Evolutionary conservation across 192 early-diverging fungal species (phyloP).

Genomic region (Anaeromyces robustus): DNA sequence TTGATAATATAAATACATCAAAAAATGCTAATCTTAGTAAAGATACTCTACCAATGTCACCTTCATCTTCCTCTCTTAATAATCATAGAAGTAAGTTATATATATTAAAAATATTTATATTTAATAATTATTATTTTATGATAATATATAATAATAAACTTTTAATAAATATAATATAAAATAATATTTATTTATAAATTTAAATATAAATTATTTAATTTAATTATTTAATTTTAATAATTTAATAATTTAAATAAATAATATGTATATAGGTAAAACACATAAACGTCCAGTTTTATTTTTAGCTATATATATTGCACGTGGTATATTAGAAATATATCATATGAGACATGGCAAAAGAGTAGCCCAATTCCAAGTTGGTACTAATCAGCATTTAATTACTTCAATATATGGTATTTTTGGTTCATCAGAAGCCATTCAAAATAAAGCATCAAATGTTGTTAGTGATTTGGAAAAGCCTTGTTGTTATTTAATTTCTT

Average conservation of each 20-base stretch:
- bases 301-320: constrained; percentile 44
- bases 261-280: constrained; percentile 3
- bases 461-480: not conserved
- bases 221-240: too few species aligned
- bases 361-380: constrained; percentile 37
- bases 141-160: too few species aligned
- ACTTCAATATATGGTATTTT: constrained; percentile 20
- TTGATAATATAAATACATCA: not conserved
- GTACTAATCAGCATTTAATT: constrained; percentile 33
- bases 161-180: too few species aligned
- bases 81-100: not conserved
- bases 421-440: constrained; percentile 10
- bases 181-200: too few species aligned
- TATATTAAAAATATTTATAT: too few species aligned
- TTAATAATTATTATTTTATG: too few species aligned
- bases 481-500: not conserved
- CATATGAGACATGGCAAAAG: constrained; percentile 42
- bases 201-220: too few species aligned
- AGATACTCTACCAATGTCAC: not conserved
- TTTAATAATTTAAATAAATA: too few species aligned
- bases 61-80: not conserved
- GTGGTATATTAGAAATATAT: constrained; percentile 48
- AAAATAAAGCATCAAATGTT: not conserved
- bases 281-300: constrained; percentile 22
- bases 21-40: not conserved